These are phyloP conservation scores for Botrytis elliptica DNA, from an alignment of 2,329 filamentous ascomycete species.

Conservation along the genomic window DNA sequence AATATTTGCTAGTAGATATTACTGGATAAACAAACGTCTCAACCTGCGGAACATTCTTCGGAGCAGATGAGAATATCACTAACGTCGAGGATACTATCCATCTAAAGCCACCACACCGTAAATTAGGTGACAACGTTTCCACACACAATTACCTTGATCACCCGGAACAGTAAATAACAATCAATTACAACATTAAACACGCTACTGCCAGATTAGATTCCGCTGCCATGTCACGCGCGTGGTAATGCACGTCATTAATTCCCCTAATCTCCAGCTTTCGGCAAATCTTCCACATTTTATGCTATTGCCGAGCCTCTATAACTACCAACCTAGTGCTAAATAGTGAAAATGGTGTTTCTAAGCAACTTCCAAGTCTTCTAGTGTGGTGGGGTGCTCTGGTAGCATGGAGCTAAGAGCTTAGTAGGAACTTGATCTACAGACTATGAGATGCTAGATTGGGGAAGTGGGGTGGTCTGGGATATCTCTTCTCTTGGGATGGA, in stretches of 20 bases:
- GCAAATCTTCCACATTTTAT: not conserved
- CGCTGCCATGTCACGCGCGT: not conserved
- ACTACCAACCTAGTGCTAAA: not conserved
- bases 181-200: not conserved
- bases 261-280: not conserved
- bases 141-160: not conserved
- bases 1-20: not conserved
- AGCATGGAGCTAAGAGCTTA: not conserved
- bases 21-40: not conserved
- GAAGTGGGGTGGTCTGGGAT: not conserved
- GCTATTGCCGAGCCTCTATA: not conserved
- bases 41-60: too few species aligned
- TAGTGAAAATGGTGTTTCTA: not conserved
- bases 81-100: not conserved
- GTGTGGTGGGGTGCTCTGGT: not conserved
- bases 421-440: not conserved
- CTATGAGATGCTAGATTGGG: not conserved
- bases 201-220: not conserved
- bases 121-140: not conserved
- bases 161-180: rapidly evolving
- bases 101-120: not conserved
- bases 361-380: not conserved
- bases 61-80: not conserved
- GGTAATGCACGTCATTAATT: not conserved
- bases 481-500: not conserved